Evolutionary conservation across 495 filamentous ascomycete species (phyloP).

Genomic region (Podospora pseudopauciseta): DNA sequence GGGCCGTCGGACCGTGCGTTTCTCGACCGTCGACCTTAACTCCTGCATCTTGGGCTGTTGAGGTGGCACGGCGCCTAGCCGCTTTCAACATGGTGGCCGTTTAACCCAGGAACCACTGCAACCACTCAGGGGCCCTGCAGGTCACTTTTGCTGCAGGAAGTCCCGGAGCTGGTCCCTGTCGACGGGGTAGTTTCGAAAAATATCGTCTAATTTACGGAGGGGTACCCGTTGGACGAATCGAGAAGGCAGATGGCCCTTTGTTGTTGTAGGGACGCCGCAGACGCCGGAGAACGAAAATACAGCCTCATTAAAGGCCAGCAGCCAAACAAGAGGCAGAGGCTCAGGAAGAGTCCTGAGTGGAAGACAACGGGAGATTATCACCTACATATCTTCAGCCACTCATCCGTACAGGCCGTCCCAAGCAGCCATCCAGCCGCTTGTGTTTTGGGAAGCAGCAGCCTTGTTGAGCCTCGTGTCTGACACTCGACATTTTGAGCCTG

Average conservation of each 20-base stretch:
- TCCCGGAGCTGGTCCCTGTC: constrained; percentile 12
- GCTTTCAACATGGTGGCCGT: constrained; percentile 32
- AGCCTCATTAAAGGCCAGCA: constrained; percentile 20
- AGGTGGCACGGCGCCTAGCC: constrained; percentile 21
- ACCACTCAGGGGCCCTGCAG: constrained; percentile 15
- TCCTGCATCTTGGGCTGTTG: constrained; percentile 16
- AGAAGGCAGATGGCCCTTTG: constrained; percentile 17
- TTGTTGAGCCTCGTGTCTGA: constrained; percentile 10
- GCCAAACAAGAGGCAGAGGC: constrained; percentile 16
- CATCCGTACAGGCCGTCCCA: constrained; percentile 11
- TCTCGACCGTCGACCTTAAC: constrained; percentile 22
- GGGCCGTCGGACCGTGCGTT: constrained; percentile 39
- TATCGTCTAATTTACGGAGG: constrained; percentile 31
- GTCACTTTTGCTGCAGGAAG: neutral
- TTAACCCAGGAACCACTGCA: constrained; percentile 4
- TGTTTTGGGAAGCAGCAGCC: neutral
- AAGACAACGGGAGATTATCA: constrained; percentile 28
- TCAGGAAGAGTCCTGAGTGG: constrained; percentile 19
- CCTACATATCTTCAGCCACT: constrained; percentile 24
- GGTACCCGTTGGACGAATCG: constrained; percentile 30
- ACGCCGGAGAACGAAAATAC: constrained; percentile 17
- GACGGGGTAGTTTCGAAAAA: constrained; percentile 28
- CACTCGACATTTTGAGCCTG: constrained; percentile 14
- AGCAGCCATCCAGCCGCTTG: neutral
- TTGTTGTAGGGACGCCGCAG: constrained; percentile 16